Conservation (phyloP, 441 rosid species). For the Oxalis stricta region DNA sequence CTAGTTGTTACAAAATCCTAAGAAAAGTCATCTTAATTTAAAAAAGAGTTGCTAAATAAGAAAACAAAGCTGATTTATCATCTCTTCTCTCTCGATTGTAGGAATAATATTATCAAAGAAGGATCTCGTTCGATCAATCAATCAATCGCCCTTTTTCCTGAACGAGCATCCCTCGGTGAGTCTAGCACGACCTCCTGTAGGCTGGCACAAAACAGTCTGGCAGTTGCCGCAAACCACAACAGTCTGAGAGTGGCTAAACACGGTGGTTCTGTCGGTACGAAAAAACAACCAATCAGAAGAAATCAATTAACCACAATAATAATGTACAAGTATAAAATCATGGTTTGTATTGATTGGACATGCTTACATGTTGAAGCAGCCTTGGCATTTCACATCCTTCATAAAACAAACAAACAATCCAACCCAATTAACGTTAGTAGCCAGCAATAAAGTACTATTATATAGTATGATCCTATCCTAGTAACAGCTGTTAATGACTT, state of each 20-base stretch:
- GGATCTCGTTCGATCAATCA: too few relatives aligned
- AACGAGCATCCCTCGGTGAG: slow-evolving; percentile 77
- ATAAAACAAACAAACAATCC: neutral
- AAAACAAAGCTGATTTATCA: too few relatives aligned
- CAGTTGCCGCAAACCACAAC: slow-evolving; percentile 77
- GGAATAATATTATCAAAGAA: too few relatives aligned
- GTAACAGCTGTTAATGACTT: too few relatives aligned
- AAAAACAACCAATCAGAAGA: neutral
- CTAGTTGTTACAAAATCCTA: too few relatives aligned
- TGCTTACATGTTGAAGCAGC: slow-evolving; percentile 58
- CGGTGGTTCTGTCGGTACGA: slow-evolving; percentile 55
- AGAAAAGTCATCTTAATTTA: too few relatives aligned
- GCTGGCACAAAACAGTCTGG: slow-evolving; percentile 71
- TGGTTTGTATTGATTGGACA: neutral
- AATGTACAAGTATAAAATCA: too few relatives aligned
- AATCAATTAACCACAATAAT: neutral
- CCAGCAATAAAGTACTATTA: too few relatives aligned
- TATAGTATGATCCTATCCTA: too few relatives aligned
- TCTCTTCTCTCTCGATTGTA: too few relatives aligned
- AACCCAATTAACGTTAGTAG: too few relatives aligned
- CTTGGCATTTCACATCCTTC: slow-evolving; percentile 64
- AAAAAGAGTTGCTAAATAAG: too few relatives aligned
- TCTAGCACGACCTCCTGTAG: slow-evolving; percentile 67
- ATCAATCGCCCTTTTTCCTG: slow-evolving; percentile 55
- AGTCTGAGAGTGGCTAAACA: slow-evolving; percentile 75